Percentiles rank a stretch among this genome's conserved stretches.
Conservation (phyloP, 768 basidiomycete species). For the Macrolepiota fuliginosa region DNA sequence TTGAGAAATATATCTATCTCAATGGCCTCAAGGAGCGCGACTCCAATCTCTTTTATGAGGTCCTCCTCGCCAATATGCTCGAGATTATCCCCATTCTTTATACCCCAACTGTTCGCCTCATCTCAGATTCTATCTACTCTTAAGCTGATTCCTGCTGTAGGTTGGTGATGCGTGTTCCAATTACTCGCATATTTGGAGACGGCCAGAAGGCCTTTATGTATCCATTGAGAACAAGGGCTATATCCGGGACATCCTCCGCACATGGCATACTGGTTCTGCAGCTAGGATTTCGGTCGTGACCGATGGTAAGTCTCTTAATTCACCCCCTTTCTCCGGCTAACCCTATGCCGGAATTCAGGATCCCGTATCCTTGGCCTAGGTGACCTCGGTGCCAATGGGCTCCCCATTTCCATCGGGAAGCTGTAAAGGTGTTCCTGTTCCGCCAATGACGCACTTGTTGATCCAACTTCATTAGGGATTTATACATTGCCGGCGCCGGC, state of each 20-base stretch:
- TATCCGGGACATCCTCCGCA: slow-evolving; percentile 52
- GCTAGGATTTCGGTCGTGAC: slow-evolving; percentile 75
- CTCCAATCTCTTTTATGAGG: slow-evolving; percentile 45
- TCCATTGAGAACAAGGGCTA: slow-evolving; percentile 66
- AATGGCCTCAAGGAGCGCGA: slow-evolving; percentile 62
- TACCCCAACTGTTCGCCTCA: slow-evolving; percentile 58
- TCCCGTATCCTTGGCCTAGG: slow-evolving; percentile 73
- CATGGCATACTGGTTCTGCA: slow-evolving; percentile 43
- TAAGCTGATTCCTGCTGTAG: slow-evolving; percentile 24
- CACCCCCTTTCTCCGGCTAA: slow-evolving; percentile 9
- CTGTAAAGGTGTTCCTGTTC: slow-evolving; percentile 37
- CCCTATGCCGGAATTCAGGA: slow-evolving; percentile 28
- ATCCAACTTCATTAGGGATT: slow-evolving; percentile 35
- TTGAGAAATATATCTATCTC: slow-evolving; percentile 75
- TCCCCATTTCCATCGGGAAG: slow-evolving; percentile 72
- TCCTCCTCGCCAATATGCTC: slow-evolving; percentile 4
- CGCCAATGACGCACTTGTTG: slow-evolving; percentile 3
- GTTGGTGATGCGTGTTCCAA: slow-evolving; percentile 72
- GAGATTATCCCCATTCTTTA: slow-evolving; percentile 71
- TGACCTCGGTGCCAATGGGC: slow-evolving; percentile 45
- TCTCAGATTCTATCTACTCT: not conserved
- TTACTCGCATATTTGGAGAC: slow-evolving; percentile 68
- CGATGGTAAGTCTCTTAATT: slow-evolving; percentile 47
- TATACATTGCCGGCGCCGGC: slow-evolving; percentile 74
- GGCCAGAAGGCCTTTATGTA: slow-evolving; percentile 60